A percentile compares a stretch with the other conserved stretches of the same genome.
These are phyloP conservation scores for Omphalea diandra DNA, from an alignment of 441 rosid genomes.

Conservation along the genomic window DNA sequence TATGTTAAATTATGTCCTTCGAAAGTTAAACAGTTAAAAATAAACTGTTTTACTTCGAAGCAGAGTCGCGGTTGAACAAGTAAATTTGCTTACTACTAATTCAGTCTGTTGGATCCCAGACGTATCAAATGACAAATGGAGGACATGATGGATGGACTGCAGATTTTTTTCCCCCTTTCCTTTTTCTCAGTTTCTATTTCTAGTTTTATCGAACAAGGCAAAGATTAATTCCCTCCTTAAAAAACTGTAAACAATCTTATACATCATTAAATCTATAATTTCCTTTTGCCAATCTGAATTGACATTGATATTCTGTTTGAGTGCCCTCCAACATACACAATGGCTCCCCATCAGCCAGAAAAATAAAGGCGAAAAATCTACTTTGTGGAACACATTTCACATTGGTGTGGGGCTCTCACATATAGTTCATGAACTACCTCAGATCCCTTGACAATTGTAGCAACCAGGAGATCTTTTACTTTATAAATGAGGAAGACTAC, in stretches of 20 bases:
- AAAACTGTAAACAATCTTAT: not conserved
- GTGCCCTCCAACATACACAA: constrained; percentile 22
- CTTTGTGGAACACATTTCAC: not conserved
- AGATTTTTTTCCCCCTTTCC: not conserved
- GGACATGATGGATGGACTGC: not conserved
- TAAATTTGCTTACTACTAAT: no score
- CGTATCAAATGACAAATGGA: not conserved
- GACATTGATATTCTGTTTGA: constrained; percentile 22
- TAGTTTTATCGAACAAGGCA: not conserved
- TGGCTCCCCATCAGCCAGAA: constrained; percentile 22
- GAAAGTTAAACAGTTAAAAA: no score
- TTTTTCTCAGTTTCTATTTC: not conserved
- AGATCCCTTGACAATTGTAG: constrained; percentile 1
- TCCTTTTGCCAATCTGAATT: constrained; percentile 2
- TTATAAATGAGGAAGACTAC: not conserved
- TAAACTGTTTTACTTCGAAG: no score
- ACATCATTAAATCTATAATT: not conserved
- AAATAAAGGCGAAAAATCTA: constrained; percentile 18
- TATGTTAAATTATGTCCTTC: no score
- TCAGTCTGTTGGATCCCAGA: not conserved
- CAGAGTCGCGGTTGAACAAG: no score
- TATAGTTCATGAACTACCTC: not conserved
- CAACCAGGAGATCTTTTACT: not conserved
- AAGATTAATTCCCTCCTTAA: not conserved
- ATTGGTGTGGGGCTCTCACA: not conserved